phyloP scores from a whole-genome alignment of 2,329 filamentous ascomycete genomes.

The Trichoderma sp. region DNA sequence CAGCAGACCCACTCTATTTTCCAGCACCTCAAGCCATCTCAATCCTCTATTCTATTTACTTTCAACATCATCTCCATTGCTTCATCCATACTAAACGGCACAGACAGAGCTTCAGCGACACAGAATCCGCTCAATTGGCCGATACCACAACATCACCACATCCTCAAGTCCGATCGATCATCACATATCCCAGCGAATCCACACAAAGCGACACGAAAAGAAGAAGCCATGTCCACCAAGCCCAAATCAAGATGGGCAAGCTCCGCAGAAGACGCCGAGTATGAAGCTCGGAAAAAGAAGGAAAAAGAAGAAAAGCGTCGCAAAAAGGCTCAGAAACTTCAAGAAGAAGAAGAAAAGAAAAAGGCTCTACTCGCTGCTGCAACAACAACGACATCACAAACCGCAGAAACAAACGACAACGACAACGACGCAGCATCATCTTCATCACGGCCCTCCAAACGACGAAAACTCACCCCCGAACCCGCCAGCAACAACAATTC shows the following conservation, averaged over 20 bases:
- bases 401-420: neutral
- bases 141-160: neutral
- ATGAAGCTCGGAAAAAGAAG: constrained; percentile 67
- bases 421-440: constrained; percentile 18
- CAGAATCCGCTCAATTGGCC: neutral
- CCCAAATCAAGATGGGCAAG: constrained; percentile 83
- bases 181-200: neutral
- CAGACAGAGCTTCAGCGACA: neutral
- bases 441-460: constrained; percentile 56
- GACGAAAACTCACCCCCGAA: constrained; percentile 55
- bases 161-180: neutral
- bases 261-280: constrained; percentile 74
- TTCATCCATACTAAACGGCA: neutral
- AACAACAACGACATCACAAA: neutral
- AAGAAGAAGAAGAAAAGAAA: constrained; percentile 43
- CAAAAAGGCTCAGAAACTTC: constrained; percentile 66
- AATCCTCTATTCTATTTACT: neutral
- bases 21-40: neutral
- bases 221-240: constrained; percentile 53
- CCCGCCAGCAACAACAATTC: constrained; percentile 25
- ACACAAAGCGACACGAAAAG: neutral
- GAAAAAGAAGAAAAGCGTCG: constrained; percentile 91
- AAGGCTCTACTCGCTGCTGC: constrained; percentile 25
- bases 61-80: neutral
- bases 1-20: neutral